Percentiles rank a stretch among this genome's conserved stretches.
Evolutionary conservation across 306 rosid genomes (phyloP).

Genomic region (Glycine latifolia): DNA sequence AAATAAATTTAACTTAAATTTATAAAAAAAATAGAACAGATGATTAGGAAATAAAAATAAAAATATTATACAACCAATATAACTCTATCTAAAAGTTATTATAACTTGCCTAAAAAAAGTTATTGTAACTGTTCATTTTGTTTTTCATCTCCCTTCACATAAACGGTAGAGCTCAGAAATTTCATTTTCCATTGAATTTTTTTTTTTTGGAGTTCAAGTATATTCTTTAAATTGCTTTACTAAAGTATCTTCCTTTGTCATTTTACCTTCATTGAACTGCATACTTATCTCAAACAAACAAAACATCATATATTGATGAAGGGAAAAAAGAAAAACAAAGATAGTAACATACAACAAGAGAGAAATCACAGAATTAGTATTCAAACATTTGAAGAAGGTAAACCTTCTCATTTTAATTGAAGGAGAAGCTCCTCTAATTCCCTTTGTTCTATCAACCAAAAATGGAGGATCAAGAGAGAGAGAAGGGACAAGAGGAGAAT

Average conservation of each 20-base stretch:
- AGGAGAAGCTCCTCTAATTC: constrained; percentile 35
- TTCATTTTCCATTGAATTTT: constrained; percentile 15
- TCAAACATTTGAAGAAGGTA: constrained; percentile 26
- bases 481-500: neutral
- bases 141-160: constrained; percentile 31
- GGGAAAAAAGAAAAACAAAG: neutral
- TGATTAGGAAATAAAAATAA: neutral
- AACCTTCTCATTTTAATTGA: constrained; percentile 32
- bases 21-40: too few relatives aligned
- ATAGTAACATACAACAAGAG: constrained; percentile 21
- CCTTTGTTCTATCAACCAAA: constrained; percentile 26
- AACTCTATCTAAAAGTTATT: neutral
- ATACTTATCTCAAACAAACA: constrained; percentile 30
- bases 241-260: constrained; percentile 29
- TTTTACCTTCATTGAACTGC: constrained; percentile 29
- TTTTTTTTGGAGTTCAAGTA: neutral
- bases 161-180: constrained; percentile 42
- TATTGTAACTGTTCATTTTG: constrained; percentile 26
- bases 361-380: constrained; percentile 34
- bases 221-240: neutral
- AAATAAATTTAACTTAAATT: neutral
- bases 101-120: neutral
- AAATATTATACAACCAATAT: neutral
- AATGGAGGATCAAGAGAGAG: neutral
- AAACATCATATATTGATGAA: constrained; percentile 3